A percentile compares a stretch with the other conserved stretches of the same genome.
Evolutionary conservation across 441 rosid genomes (phyloP).

Genomic region (Gossypium gossypioides): DNA sequence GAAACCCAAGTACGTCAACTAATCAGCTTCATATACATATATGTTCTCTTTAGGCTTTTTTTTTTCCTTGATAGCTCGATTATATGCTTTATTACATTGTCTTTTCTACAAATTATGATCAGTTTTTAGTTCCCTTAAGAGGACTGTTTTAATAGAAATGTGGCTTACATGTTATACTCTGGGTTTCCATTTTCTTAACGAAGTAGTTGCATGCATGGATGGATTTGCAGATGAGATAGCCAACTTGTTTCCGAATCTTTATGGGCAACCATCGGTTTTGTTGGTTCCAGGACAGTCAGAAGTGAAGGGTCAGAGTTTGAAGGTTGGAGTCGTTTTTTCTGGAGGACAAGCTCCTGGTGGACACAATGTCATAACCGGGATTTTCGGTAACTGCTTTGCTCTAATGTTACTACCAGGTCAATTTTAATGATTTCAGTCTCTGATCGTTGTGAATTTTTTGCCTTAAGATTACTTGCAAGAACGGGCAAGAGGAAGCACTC

Average conservation of each 20-base stretch:
- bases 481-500: constrained; percentile 53
- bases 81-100: not conserved
- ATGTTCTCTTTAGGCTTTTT: not conserved
- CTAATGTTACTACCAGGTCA: not conserved
- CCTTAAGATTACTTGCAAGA: constrained; percentile 73
- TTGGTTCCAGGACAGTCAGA: constrained; percentile 39
- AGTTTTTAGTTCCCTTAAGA: not conserved
- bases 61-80: not conserved
- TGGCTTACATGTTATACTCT: not conserved
- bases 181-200: not conserved
- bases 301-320: constrained; percentile 37
- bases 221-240: constrained; percentile 68
- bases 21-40: not conserved
- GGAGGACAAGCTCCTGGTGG: constrained; percentile 99
- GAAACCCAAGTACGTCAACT: constrained; percentile 53
- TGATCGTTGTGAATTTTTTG: not conserved
- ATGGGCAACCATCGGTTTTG: constrained; percentile 73
- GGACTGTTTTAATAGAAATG: not conserved
- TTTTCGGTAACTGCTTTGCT: constrained; percentile 47
- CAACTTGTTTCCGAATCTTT: constrained; percentile 78
- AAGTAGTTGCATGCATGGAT: not conserved
- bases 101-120: not conserved
- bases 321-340: constrained; percentile 86
- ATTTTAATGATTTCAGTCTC: not conserved
- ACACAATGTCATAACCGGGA: constrained; percentile 91